Evolutionary conservation across 495 filamentous ascomycete species (phyloP), one percentile per base, ranked within the genome.

Genomic region (Achaetomiella virescens): DNA sequence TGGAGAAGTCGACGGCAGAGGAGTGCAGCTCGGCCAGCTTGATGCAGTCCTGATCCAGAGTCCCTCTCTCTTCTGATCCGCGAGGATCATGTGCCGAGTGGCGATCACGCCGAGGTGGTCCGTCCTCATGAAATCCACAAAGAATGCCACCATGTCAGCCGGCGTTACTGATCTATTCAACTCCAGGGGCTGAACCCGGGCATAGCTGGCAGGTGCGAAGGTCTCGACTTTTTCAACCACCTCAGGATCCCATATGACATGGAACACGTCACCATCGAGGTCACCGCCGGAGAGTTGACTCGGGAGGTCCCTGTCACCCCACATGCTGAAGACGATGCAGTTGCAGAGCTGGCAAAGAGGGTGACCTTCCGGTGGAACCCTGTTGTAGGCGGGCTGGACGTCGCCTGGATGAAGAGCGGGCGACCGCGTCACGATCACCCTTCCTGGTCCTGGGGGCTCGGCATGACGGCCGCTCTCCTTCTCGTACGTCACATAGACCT

Each of bases 331-430:
- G 3, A 86, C 81, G n/a, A 95, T 75, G 53, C 88, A 88, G 61
- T 93, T 93, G 11, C 72, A 70, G 2, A 89, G 71, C 1, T 70
- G 59, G 0, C 62, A 53, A 2, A 93, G 76, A 0, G 86, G 84
- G 38, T 84, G 87, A n/a, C 70, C 62, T 0, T 57, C 27, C 0
- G 90, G 87, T 2, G 74, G 74, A 3, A 76, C 50, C 7, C 78
- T 70, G 18, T 78, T 71, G 0, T 76, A 70, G 0, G 81, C 81
- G 1, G 75, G 54, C 68, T 91, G 90, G 2, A 92, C 78, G 65
- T 95, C 90, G 1, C 90, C 90, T 0, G 88, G 86, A 66, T 93
- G 86, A 49, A 92, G 66, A 1, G 87, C 87, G 6, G 90, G 90
- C 8, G 81, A 83, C 17, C 89, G 73, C 5, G 90, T 88, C 18